Base-by-base conservation (phyloP, 75 land plant species). In the Gnetum montanum region DNA sequence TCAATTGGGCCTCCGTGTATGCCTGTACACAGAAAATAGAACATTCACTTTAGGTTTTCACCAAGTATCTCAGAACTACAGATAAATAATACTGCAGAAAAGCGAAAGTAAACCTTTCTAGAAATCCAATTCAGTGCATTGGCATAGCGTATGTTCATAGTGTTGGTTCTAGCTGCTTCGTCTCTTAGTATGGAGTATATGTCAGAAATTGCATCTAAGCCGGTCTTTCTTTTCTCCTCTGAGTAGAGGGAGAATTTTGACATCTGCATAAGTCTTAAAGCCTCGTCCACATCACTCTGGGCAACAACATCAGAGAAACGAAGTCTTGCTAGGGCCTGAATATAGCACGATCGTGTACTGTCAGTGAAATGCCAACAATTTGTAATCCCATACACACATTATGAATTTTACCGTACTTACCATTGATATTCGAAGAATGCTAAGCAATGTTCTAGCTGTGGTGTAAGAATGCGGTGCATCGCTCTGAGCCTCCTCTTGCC, bases 281-380 rank as follows among this genome's bases (percentile, higher is more conserved):
- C 96, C 61, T 93, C 98, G 61, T 93, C 98, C 22, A 93, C 79
- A 70, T 93, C 98, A 79, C 98, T 93, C 55, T 93, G 98, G 43
- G 82, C 86, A 31, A 93, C 98, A 38, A 63, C 70, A 30, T 67
- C 81, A 24, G 98, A 88, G 43, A 89, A 89, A 20, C 98, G 70
- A 6, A 93, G 87, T 51, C 98, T 73, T 20, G 96, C 87, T 15
- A 93, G 66, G 31, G 98, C 86, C 98, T 85, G 63, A 25, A 45
- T 4, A 41, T 49, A n/a, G 12, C 20, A 5, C 13, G 16, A 41
- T 5, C 8, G 43, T 1, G 13, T 15, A 15, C 43, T 41, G 13
- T 15, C 5, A 41, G 13, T 41, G 16, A 41, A 41, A 41, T 6
- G 43, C 16, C 43, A 41, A 40, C 13, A 2, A 15, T 33, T 10